Base-by-base conservation (phyloP, 331 rosid genomes). In the Stylosanthes scabra region DNA sequence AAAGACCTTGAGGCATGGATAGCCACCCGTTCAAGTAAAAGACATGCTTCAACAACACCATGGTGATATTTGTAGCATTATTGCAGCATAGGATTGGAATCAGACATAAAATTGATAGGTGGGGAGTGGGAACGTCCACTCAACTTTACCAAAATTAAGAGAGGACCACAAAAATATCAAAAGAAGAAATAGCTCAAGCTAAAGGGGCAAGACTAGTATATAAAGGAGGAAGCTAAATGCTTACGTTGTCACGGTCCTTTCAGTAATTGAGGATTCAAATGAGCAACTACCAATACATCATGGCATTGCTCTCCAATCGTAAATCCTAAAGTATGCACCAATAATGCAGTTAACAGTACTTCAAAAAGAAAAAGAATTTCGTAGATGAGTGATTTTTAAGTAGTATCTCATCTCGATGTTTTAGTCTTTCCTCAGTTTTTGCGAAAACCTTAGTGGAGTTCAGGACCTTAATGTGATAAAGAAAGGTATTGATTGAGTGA, bases 391-490 rank as follows among this genome's bases (percentile, higher is more conserved):
- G 66, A 46, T 66, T 46, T 9, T 55, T 16, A 29, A 0, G 84
- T 82, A 86, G 80, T 83, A 71, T 56, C 87, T 85, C 93, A 85
- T 85, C 49, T 51, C 56, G 16, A 7, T 20, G 60, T 16, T 34
- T 6, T 11, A 27, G 34, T 25, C 55, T 11, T 46, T 20, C 39
- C 31, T 3, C 47, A 37, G 51, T 51, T 7, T 16, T 47, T 20
- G 46, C 14, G 13, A 16, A 55, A 6, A 27, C 51, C 50, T 71
- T 46, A 46, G 58, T 52, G 27, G 27, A 60, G 63, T 15, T 72
- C 50, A 29, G 31, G 51, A 11, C 0, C 12, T 4, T 10, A 37
- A 11, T 54, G 56, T 68, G 76, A 72, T 6, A 59, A 31, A 50
- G 25, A 50, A 1, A 50, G 16, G 3, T 13, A 50, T 3, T 14